phyloP scores from a whole-genome alignment of 2,329 filamentous ascomycete species.

The Exophiala xenobiotica region DNA sequence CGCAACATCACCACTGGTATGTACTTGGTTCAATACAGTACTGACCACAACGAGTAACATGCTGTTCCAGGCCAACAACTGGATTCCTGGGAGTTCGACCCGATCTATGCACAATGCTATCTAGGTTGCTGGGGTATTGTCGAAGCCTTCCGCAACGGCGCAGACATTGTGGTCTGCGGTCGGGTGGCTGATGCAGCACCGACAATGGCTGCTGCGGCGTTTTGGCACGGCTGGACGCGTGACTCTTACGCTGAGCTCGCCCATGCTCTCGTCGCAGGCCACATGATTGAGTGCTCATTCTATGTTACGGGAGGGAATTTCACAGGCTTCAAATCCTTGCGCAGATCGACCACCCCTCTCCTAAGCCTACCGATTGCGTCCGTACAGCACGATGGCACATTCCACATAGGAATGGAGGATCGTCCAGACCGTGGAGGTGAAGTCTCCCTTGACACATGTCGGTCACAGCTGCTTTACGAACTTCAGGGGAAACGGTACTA shows the following conservation, averaged over 20 bases:
- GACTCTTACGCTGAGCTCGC: slow-evolving; percentile 38
- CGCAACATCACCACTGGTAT: neutral
- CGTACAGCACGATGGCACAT: slow-evolving; percentile 40
- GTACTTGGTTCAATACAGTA: slow-evolving; percentile 14
- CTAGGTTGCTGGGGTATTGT: slow-evolving; percentile 40
- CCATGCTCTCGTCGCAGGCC: slow-evolving; percentile 37
- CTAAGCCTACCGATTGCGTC: slow-evolving; percentile 48
- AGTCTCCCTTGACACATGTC: slow-evolving; percentile 49
- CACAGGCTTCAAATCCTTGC: slow-evolving; percentile 42
- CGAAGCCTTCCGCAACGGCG: slow-evolving; percentile 38
- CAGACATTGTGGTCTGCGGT: slow-evolving; percentile 44
- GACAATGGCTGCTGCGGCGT: slow-evolving; percentile 40
- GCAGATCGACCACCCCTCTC: slow-evolving; percentile 37
- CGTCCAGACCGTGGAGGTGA: slow-evolving; percentile 35
- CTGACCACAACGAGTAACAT: slow-evolving; percentile 34
- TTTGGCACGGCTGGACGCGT: slow-evolving; percentile 43
- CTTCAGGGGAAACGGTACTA: slow-evolving; percentile 56
- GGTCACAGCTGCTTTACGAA: slow-evolving; percentile 46
- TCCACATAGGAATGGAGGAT: slow-evolving; percentile 43
- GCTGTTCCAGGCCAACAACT: slow-evolving; percentile 13
- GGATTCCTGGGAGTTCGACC: slow-evolving; percentile 27
- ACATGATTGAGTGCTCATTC: slow-evolving; percentile 40
- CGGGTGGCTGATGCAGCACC: slow-evolving; percentile 43
- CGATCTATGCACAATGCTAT: slow-evolving; percentile 31
- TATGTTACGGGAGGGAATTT: slow-evolving; percentile 47